Evolutionary conservation across 2,329 filamentous ascomycete species (phyloP).

Genomic region (Metarhizium humberi): DNA sequence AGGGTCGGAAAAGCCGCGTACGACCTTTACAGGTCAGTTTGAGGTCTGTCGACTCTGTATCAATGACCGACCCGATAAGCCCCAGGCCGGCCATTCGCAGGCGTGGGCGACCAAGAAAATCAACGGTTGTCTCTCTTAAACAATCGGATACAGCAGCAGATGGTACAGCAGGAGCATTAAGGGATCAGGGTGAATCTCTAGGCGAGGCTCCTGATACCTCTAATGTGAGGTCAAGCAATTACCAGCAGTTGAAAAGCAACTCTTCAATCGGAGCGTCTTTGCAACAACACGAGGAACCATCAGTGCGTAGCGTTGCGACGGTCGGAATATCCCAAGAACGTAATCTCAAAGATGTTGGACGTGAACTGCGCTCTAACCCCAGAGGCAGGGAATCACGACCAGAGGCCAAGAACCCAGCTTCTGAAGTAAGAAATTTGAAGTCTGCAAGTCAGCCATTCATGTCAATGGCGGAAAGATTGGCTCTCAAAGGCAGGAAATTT

Average conservation of each 20-base stretch:
- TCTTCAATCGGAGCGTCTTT: background rate
- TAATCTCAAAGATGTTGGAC: background rate
- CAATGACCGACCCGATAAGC: background rate
- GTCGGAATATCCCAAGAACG: background rate
- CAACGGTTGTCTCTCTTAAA: background rate
- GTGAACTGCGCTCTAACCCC: background rate
- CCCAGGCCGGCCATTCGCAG: constrained; percentile 5
- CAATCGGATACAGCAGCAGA: background rate
- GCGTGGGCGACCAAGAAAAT: constrained; percentile 20
- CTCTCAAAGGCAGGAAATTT: constrained; percentile 41
- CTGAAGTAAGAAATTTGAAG: background rate
- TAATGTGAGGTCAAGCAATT: background rate
- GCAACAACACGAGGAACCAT: background rate
- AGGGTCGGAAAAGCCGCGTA: constrained; percentile 15
- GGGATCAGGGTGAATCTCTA: background rate
- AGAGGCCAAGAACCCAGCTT: background rate
- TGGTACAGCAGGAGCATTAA: background rate
- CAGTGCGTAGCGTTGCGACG: background rate
- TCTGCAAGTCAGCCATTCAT: constrained; percentile 27
- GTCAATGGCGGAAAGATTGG: constrained; percentile 50
- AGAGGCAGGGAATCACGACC: background rate
- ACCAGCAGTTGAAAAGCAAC: background rate
- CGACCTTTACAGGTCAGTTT: constrained; percentile 10
- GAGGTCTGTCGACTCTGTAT: background rate
- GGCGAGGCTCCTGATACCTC: background rate